Base-by-base conservation (phyloP, 2,329 filamentous ascomycete genomes). In the Rutstroemia sp. region DNA sequence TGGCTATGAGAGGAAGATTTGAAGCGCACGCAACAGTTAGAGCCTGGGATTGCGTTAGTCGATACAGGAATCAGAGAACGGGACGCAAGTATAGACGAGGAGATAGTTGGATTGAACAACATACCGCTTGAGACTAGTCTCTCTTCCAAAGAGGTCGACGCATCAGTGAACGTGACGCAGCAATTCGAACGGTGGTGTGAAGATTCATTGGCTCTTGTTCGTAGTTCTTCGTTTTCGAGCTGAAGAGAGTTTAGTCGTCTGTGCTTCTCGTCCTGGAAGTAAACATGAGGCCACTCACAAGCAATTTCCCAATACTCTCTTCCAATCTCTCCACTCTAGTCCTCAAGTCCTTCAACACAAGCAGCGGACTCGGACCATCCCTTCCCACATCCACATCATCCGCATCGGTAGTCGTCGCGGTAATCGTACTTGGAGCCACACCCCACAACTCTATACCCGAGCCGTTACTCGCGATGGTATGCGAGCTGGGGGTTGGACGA, bases 271-370 rank as follows among this genome's bases (percentile, higher is more conserved):
- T 14, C 23, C 10, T 2, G 7, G 37, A 47, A 18, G 30, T 21
- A 45, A 34, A 12, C 37, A 41, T 30, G 12, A 37, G 38, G 34
- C 8, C 14, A 38, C 47, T 27, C 48, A 65, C 62, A 16, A 68
- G 53, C 5, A 68, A 49, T 9, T 59, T 56, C 2, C 66, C 66
- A 18, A 68, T 61, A 19, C 53, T 58, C 49, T 68, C 66, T 47
- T 68, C 66, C 18, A 68, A 54, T 54, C 63, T 63, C 49, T 67
- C 63, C 10, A 67, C 61, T 18, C 65, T 59, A 47, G 59, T 57
- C 44, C 63, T 64, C 34, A 68, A 44, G 2, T 59, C 58, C 14
- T 57, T 56, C 7, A 68, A 62, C 9, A 60, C 64, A 2, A 58
- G 52, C 1, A 65, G 46, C 1, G 64, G 61, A 58, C 65, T 61